Evolutionary conservation across 2,329 filamentous ascomycete genomes (phyloP).

Genomic region (Cytospora piceae): DNA sequence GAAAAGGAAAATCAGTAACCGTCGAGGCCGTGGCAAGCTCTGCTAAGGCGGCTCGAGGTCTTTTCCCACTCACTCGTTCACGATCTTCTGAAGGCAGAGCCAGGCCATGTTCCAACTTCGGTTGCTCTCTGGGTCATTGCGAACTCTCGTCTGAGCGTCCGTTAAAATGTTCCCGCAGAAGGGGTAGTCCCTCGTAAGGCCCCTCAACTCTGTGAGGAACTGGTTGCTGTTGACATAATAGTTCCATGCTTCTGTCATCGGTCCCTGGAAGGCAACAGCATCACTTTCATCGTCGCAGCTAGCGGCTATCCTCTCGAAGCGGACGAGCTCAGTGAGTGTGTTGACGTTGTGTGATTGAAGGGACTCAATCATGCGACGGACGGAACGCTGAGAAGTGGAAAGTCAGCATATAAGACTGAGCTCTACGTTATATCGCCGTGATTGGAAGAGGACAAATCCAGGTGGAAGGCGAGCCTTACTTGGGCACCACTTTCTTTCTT

Average conservation of each 20-base stretch:
- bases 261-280: conserved; percentile 58
- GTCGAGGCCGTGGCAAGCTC: neutral
- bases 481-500: conserved; percentile 28
- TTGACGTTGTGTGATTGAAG: conserved; percentile 71
- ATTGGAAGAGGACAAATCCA: neutral
- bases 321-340: conserved; percentile 72
- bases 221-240: conserved; percentile 74
- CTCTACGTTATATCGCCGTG: too few species aligned
- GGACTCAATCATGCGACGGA: conserved; percentile 62
- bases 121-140: conserved; percentile 65
- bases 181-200: conserved; percentile 68
- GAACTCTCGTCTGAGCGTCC: conserved; percentile 67
- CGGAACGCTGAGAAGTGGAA: conserved; percentile 37
- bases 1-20: neutral
- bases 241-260: conserved; percentile 73
- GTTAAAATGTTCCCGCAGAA: conserved; percentile 67
- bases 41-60: neutral
- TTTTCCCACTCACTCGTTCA: conserved; percentile 60
- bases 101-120: conserved; percentile 78
- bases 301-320: conserved; percentile 69
- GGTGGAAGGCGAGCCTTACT: conserved; percentile 5
- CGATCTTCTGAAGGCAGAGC: conserved; percentile 70
- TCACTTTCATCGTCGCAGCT: conserved; percentile 61
- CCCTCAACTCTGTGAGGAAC: conserved; percentile 70
- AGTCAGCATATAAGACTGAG: neutral